phyloP scores from a whole-genome alignment of 169 alveolate genomes.

The Plasmodium knowlesi region DNA sequence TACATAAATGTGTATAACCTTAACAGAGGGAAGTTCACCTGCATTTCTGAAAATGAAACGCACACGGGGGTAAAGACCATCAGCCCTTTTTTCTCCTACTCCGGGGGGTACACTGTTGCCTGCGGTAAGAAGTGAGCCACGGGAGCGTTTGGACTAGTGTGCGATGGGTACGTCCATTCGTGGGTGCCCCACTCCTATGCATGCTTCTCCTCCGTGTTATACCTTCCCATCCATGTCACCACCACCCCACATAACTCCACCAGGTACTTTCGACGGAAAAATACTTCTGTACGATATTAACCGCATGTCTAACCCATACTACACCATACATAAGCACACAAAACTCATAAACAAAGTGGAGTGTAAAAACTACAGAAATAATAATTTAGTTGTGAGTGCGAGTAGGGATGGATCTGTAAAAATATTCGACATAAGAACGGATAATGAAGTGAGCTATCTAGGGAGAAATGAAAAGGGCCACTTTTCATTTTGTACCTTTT shows the following conservation, averaged over 20 bases:
- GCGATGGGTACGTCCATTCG: neutral
- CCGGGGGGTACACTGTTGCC: slow-evolving; percentile 83
- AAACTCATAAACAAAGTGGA: slow-evolving; percentile 88
- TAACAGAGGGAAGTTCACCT: slow-evolving; percentile 84
- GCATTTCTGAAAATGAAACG: slow-evolving; percentile 78
- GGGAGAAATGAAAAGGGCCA: neutral
- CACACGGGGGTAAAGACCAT: slow-evolving; percentile 85
- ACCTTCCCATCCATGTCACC: neutral
- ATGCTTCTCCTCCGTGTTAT: neutral
- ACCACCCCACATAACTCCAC: neutral
- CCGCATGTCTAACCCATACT: slow-evolving; percentile 83
- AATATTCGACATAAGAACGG: slow-evolving; percentile 92
- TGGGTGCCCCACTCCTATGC: neutral
- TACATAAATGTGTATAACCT: slow-evolving; percentile 86
- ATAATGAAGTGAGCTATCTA: slow-evolving; percentile 21
- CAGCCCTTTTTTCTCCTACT: slow-evolving; percentile 84
- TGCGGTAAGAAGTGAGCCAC: slow-evolving; percentile 24
- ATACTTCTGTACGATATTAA: slow-evolving; percentile 88
- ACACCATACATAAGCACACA: slow-evolving; percentile 88
- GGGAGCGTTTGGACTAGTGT: neutral
- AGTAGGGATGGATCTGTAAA: slow-evolving; percentile 89
- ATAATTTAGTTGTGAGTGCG: slow-evolving; percentile 92
- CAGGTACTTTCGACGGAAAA: slow-evolving; percentile 91
- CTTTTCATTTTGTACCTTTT: neutral
- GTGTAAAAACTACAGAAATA: slow-evolving; percentile 89